Evolutionary conservation across 1,284 basidiomycete species (phyloP), one percentile per base, ranked within the genome.

Genomic region (Vanrija pseudolonga): DNA sequence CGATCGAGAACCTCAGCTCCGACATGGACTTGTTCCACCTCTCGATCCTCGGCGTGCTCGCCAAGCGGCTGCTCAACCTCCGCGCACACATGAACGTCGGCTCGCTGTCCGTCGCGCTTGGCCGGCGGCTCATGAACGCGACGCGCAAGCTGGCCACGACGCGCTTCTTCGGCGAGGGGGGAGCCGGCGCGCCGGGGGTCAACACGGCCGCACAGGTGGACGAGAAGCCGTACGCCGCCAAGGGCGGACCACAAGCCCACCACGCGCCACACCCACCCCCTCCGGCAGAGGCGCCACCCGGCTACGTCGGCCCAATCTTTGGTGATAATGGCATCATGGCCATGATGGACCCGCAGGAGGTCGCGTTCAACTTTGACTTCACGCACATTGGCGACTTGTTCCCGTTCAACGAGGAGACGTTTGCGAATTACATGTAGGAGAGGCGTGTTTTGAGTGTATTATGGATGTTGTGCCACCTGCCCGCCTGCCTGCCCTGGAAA

Each of bases 11-110:
- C 32, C 32, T 32, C n/a, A 38, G 51, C 18, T 22, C 51, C 11
- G 53, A 55, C 41, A 19, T 45, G 24, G 61, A 62, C 24, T 46
- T 57, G n/a, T 62, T 58, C 41, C 53, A 56, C 18, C 56, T 62
- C 8, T 47, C 48, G 24, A 51, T 62, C 19, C 45, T 55, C 9
- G 57, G 53, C 3, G 50, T 51, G 3, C 50, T 62, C n/a, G 57
- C 61, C 5, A 46, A 45, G 1, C 52, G 53, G 2, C 47, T 62
- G 0, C 56, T 59, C 18, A 36, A 54, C 7, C 40, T 62, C 14
- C 55, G 59, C 20, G 47, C 54, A 15, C 61, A 62, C 38, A 51
- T 45, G 14, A 60, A 62, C 41, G 37, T 57, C n/a, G 45, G 53
- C 15, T 43, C 55, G 12, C 60, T 62, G 32, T 55, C 56, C 6